Percentiles rank a stretch among this genome's conserved stretches.
Conservation (phyloP, 192 early-diverging fungal genomes). For the Oehlia diaphana region DNA sequence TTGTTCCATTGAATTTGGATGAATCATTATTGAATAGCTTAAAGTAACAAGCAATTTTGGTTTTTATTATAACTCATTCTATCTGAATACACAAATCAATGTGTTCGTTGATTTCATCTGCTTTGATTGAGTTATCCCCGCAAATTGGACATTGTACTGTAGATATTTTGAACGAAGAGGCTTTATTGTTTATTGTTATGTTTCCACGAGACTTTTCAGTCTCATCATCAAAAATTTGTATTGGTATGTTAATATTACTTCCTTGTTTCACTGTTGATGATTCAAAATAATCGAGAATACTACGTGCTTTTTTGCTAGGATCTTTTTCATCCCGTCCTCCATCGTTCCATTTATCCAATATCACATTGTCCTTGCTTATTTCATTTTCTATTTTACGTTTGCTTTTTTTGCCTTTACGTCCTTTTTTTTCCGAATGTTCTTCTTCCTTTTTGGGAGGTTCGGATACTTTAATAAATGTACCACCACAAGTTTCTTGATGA, state of each 20-base stretch:
- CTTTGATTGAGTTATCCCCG: conserved; percentile 9
- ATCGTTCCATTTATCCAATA: neutral
- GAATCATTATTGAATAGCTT: neutral
- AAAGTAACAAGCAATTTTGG: neutral
- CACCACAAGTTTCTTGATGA: conserved; percentile 66
- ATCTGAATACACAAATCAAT: conserved; percentile 40
- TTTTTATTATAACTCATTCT: neutral
- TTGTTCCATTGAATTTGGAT: conserved; percentile 9
- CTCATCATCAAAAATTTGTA: neutral
- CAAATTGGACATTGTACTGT: conserved; percentile 39
- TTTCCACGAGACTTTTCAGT: neutral
- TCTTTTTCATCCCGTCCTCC: neutral
- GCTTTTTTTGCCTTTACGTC: neutral
- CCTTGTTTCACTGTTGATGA: too few species aligned
- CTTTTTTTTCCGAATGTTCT: conserved; percentile 8
- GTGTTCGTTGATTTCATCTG: conserved; percentile 40
- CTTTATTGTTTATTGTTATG: neutral
- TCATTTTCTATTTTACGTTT: conserved; percentile 14
- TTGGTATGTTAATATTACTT: neutral
- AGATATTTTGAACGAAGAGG: neutral
- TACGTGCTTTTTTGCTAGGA: neutral
- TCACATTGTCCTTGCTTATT: neutral
- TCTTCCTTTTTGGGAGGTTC: conserved; percentile 48
- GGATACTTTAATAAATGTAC: conserved; percentile 60
- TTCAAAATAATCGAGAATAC: neutral